Evolutionary conservation across 768 basidiomycete species (phyloP).

Genomic region (Tylopilus subfusipes): DNA sequence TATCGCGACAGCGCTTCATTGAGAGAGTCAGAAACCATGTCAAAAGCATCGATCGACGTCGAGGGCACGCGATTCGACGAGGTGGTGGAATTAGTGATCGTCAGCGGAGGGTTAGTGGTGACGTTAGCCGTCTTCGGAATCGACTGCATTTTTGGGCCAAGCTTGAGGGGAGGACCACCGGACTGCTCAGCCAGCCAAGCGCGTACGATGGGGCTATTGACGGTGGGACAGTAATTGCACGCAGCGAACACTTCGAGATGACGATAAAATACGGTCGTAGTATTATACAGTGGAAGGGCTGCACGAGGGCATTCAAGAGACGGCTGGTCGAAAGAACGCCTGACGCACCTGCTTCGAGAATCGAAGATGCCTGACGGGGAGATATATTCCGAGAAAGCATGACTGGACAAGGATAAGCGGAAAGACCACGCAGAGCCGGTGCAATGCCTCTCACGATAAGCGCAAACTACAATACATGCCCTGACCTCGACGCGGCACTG

Average conservation of each 20-base stretch:
- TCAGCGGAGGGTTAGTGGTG: conserved; percentile 7
- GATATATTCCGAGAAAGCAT: conserved; percentile 42
- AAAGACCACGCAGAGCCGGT: background rate
- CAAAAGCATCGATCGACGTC: conserved; percentile 18
- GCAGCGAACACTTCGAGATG: conserved; percentile 47
- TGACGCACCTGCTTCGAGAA: conserved; percentile 43
- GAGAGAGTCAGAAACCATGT: conserved; percentile 23
- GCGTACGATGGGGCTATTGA: conserved; percentile 38
- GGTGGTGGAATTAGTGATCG: conserved; percentile 9
- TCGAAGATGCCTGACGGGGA: conserved; percentile 36
- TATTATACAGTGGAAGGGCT: conserved; percentile 56
- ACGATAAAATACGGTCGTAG: conserved; percentile 43
- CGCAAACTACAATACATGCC: conserved; percentile 51
- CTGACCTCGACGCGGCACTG: conserved; percentile 52
- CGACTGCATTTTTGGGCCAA: conserved; percentile 13
- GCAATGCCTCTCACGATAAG: conserved; percentile 42
- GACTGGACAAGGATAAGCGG: conserved; percentile 33
- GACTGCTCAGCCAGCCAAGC: conserved; percentile 37
- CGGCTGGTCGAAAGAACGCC: background rate
- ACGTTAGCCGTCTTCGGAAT: conserved; percentile 2
- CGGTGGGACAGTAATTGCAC: conserved; percentile 39
- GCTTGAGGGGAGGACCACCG: conserved; percentile 13
- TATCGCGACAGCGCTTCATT: conserved; percentile 28
- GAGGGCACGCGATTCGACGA: conserved; percentile 4
- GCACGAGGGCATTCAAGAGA: background rate